These are phyloP conservation scores for Lyophyllum atratum DNA, from an alignment of 768 basidiomycete genomes.

Conservation along the genomic window DNA sequence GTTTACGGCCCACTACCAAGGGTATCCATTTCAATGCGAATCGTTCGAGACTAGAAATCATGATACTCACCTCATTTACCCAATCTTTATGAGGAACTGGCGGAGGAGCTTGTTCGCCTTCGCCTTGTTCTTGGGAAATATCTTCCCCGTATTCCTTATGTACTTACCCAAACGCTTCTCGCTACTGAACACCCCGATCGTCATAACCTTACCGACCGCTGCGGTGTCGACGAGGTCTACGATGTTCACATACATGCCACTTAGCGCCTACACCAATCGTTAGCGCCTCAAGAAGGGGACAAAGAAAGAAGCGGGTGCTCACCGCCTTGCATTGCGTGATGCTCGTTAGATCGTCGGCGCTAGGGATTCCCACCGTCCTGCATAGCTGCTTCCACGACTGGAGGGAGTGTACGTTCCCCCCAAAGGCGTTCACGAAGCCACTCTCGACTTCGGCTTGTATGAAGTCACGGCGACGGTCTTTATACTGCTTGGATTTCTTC, in stretches of 20 bases:
- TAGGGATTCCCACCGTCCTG: conserved; percentile 10
- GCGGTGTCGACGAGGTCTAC: conserved; percentile 20
- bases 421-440: conserved; percentile 11
- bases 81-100: conserved; percentile 17
- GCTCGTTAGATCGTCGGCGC: conserved; percentile 2
- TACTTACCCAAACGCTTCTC: conserved; percentile 12
- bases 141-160: conserved; percentile 14
- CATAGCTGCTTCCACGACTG: conserved; percentile 16
- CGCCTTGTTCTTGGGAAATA: conserved; percentile 14
- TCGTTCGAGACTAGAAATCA: too few species aligned
- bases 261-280: conserved; percentile 6
- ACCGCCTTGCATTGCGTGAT: conserved; percentile 13
- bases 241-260: conserved; percentile 18
- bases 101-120: conserved; percentile 19
- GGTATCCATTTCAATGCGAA: too few species aligned
- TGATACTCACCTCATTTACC: not conserved
- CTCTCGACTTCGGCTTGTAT: conserved; percentile 8
- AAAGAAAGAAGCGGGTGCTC: not conserved
- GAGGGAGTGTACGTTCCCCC: conserved; percentile 10
- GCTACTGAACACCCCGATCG: conserved; percentile 4
- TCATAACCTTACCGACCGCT: conserved; percentile 4
- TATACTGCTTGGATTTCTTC: conserved; percentile 15
- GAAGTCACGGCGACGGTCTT: conserved; percentile 9
- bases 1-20: too few species aligned
- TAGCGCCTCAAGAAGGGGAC: not conserved